A percentile compares a stretch with the other conserved stretches of the same genome.
Conservation (phyloP, 2,329 filamentous ascomycete genomes). For the Ophiostoma australiae region DNA sequence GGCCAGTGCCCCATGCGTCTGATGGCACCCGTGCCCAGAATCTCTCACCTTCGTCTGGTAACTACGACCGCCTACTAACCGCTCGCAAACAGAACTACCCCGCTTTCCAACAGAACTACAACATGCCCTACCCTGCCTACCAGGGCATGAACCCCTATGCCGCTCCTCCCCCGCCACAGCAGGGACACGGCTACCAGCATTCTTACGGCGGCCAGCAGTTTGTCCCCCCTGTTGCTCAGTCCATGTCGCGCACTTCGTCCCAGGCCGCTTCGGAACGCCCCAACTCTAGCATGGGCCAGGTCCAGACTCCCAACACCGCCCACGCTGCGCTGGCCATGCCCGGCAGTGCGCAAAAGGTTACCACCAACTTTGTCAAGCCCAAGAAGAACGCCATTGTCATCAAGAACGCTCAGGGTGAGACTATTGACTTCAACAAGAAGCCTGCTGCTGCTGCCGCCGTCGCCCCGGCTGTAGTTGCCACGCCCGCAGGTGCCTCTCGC, state of each 20-base stretch:
- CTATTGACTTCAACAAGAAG: slow-evolving; percentile 62
- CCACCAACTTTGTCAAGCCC: slow-evolving; percentile 44
- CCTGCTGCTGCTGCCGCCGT: slow-evolving; percentile 42
- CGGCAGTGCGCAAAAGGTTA: slow-evolving; percentile 38
- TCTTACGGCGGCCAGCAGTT: slow-evolving; percentile 36
- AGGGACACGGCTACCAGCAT: slow-evolving; percentile 45
- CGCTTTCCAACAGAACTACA: slow-evolving; percentile 44
- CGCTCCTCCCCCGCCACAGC: slow-evolving; percentile 38
- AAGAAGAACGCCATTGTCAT: slow-evolving; percentile 74
- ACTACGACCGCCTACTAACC: slow-evolving; percentile 71
- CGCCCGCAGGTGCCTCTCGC: slow-evolving; percentile 50
- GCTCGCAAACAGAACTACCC: slow-evolving; percentile 61
- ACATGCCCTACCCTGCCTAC: slow-evolving; percentile 3
- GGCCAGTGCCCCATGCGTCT: neutral
- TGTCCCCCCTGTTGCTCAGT: slow-evolving; percentile 45
- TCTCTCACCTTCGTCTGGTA: slow-evolving; percentile 63
- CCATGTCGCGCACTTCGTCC: slow-evolving; percentile 81
- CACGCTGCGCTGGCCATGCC: slow-evolving; percentile 53
- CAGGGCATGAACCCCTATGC: slow-evolving; percentile 4
- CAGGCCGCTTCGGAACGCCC: slow-evolving; percentile 64
- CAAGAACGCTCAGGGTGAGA: slow-evolving; percentile 76
- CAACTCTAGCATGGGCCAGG: slow-evolving; percentile 61
- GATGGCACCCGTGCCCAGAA: slow-evolving; percentile 33
- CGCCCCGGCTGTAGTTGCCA: slow-evolving; percentile 40
- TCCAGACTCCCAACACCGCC: slow-evolving; percentile 55